phyloP scores from a whole-genome alignment of 1,284 basidiomycete genomes.

The Puccinia triticina region DNA sequence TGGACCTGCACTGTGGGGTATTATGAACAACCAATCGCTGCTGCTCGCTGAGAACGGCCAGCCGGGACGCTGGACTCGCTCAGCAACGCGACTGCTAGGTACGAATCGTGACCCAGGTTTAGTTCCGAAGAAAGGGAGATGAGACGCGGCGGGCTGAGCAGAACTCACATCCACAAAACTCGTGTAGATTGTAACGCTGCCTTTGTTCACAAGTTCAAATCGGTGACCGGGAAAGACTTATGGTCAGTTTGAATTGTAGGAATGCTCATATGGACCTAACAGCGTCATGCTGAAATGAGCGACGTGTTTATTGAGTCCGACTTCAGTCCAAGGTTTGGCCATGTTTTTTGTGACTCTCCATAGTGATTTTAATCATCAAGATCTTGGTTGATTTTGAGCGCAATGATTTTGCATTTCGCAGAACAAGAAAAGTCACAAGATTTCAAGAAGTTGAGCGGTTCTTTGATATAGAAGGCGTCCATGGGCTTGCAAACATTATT shows the following conservation, averaged over 20 bases:
- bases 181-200: neutral
- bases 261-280: too few species aligned
- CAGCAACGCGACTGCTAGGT: neutral
- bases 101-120: neutral
- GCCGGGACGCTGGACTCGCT: neutral
- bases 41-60: neutral
- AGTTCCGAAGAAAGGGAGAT: neutral
- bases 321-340: neutral
- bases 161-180: neutral
- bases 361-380: too few species aligned
- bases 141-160: neutral
- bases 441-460: neutral
- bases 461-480: neutral
- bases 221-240: too few species aligned
- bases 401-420: neutral
- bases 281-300: neutral
- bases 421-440: slow-evolving; percentile 11
- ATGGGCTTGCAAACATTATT: neutral
- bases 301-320: neutral
- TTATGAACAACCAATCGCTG: neutral
- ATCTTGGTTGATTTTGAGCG: too few species aligned
- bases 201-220: neutral
- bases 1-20: neutral
- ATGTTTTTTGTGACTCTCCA: too few species aligned
- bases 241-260: too few species aligned